These are phyloP conservation scores for Fagus sylvatica DNA, from an alignment of 306 rosid genomes.

Conservation along the genomic window DNA sequence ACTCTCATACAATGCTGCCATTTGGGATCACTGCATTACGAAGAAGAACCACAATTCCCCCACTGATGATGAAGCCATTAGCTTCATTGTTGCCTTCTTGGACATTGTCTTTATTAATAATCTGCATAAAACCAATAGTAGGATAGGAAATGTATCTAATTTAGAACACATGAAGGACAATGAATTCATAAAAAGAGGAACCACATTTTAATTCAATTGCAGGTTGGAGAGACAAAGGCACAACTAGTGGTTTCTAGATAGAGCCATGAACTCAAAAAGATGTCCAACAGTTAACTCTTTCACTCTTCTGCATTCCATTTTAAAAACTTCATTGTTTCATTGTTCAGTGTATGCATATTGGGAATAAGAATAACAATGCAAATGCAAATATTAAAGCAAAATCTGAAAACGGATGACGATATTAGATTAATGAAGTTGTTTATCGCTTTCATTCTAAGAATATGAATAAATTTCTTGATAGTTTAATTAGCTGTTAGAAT, in stretches of 20 bases:
- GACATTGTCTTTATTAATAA: slow-evolving; percentile 40
- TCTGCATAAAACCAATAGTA: slow-evolving; percentile 19
- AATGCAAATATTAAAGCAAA: background rate
- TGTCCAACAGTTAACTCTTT: background rate
- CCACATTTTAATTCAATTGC: background rate
- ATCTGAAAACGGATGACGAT: no score
- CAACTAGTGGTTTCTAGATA: no score
- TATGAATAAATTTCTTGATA: background rate
- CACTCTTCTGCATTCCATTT: background rate
- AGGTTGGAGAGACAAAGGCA: no score
- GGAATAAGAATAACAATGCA: background rate
- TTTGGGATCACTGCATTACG: slow-evolving; percentile 32
- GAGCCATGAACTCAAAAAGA: background rate
- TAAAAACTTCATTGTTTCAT: background rate
- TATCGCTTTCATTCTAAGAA: background rate
- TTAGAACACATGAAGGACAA: background rate
- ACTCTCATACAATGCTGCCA: slow-evolving; percentile 28
- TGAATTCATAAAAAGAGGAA: background rate
- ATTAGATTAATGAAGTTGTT: no score
- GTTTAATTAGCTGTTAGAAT: background rate
- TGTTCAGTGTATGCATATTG: background rate
- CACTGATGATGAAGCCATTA: slow-evolving; percentile 33
- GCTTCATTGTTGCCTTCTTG: slow-evolving; percentile 35
- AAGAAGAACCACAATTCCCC: slow-evolving; percentile 39
- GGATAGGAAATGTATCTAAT: background rate